Base-by-base conservation (phyloP, 2,329 filamentous ascomycete genomes). In the Colletotrichum truncatum region DNA sequence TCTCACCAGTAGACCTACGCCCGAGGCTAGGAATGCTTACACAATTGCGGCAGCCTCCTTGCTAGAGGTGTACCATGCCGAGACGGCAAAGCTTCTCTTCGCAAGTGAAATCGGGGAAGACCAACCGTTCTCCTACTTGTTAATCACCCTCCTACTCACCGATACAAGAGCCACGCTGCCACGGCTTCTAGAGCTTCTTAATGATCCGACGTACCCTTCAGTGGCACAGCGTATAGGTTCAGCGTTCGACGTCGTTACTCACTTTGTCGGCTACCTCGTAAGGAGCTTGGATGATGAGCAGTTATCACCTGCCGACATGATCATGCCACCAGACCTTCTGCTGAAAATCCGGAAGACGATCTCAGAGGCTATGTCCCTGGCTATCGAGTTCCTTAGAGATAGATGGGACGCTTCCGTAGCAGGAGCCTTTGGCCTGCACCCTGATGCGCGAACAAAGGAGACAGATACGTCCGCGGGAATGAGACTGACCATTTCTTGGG, bases 321-420 rank as follows among this genome's bases (percentile, higher is more conserved):
- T 80, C 32, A 83, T 89, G 77, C 75, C 85, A 1, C 84, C 88
- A 0, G 87, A 89, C 59, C 82, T 84, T 23, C 81, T 92, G 25
- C 78, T 92, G 12, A 88, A 87, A 70, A 77, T 92, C 6, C 84
- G 88, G 38, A 86, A 83, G 52, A 80, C 84, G 57, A 83, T 92
- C 53, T 82, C 85, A 1, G 90, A 92, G 71, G 88, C 89, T 4
- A 82, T 91, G 72, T 87, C 87, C 0, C 75, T 89, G 2, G 84
- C 85, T 0, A 83, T 89, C 64, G 90, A 92, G 75, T 90, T 89
- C 73, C 81, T 92, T 2, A 85, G 89, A 39, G 90, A 92, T 71
- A 80, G 89, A n/a, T 92, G 88, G 87, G 90, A 92, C 71, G 87
- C 87, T 4, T 85, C 86, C 2, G 79, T 87, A n/a, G 85, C 88